Evolutionary conservation across 176 grass and related monocot genomes (phyloP).

Genomic region (Zoysia pacifica): DNA sequence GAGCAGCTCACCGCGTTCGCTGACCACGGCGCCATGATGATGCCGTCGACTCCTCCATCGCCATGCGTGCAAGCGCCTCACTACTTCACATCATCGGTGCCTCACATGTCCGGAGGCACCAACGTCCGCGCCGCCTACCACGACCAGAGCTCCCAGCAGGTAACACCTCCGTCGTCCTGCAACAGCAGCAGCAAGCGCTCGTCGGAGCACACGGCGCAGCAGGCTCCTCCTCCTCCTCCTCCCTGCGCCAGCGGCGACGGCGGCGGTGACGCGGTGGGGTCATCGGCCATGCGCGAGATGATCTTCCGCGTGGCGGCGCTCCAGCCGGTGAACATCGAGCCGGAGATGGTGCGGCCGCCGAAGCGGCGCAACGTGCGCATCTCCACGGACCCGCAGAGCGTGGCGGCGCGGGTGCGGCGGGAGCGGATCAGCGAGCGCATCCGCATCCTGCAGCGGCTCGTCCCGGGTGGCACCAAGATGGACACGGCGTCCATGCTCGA

Average conservation of each 20-base stretch:
- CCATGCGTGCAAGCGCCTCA: slow-evolving; percentile 22
- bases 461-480: slow-evolving; percentile 96
- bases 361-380: slow-evolving; percentile 92
- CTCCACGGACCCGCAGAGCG: slow-evolving; percentile 96
- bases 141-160: neutral
- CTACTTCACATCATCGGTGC: slow-evolving; percentile 20
- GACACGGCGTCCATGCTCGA: slow-evolving; percentile 98
- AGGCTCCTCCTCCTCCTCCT: neutral
- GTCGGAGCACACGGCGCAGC: slow-evolving; percentile 13
- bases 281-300: slow-evolving; percentile 79
- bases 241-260: neutral
- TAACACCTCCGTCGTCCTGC: slow-evolving; percentile 22
- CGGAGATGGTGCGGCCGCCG: slow-evolving; percentile 71
- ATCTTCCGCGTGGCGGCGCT: slow-evolving; percentile 91
- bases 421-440: slow-evolving; percentile 99
- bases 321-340: slow-evolving; percentile 90
- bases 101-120: slow-evolving; percentile 31
- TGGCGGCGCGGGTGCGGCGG: slow-evolving; percentile 83
- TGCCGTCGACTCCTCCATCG: slow-evolving; percentile 41
- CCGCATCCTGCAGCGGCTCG: slow-evolving; percentile 83
- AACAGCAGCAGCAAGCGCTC: slow-evolving; percentile 15
- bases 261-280: neutral
- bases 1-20: slow-evolving; percentile 52
- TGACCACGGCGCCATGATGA: slow-evolving; percentile 29
- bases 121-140: slow-evolving; percentile 13